Percentiles rank a stretch among this genome's conserved stretches.
Conservation (phyloP, 2,329 filamentous ascomycete species). For the Fusarium camptoceras region DNA sequence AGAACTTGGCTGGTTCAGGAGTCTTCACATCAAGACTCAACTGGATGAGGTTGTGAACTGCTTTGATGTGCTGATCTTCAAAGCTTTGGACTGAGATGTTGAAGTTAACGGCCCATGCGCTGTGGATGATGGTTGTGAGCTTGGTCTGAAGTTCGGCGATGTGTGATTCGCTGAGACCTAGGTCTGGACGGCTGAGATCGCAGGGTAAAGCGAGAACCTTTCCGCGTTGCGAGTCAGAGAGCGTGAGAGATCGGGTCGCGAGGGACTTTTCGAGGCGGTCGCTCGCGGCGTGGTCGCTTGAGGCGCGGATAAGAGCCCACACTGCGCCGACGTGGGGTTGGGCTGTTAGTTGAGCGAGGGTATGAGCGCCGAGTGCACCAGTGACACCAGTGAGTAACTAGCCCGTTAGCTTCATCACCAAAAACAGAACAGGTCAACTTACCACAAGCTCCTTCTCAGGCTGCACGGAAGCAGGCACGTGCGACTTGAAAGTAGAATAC, state of each 20-base stretch:
- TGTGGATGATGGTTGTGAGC: slow-evolving; percentile 61
- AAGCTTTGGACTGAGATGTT: slow-evolving; percentile 63
- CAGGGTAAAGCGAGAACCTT: slow-evolving; percentile 40
- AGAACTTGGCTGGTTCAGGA: slow-evolving; percentile 49
- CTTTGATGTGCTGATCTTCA: slow-evolving; percentile 60
- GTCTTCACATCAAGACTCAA: slow-evolving; percentile 48
- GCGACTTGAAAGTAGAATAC: slow-evolving; percentile 51
- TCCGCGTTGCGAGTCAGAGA: slow-evolving; percentile 36
- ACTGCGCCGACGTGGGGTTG: slow-evolving; percentile 66
- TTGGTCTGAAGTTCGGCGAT: slow-evolving; percentile 46
- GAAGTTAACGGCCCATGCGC: slow-evolving; percentile 68
- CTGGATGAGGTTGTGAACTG: slow-evolving; percentile 58
- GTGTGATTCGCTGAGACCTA: slow-evolving; percentile 41
- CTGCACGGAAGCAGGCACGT: slow-evolving; percentile 34
- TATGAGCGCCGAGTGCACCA: slow-evolving; percentile 69
- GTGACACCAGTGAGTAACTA: slow-evolving; percentile 70
- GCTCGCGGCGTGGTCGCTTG: slow-evolving; percentile 4
- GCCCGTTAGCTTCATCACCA: background rate
- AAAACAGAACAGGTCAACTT: background rate
- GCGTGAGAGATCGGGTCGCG: background rate
- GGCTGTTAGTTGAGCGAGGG: slow-evolving; percentile 68
- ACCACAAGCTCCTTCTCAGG: slow-evolving; percentile 51
- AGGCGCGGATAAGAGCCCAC: slow-evolving; percentile 50
- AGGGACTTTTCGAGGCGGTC: slow-evolving; percentile 32
- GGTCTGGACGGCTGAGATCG: slow-evolving; percentile 31